Percentiles rank a stretch among this genome's conserved stretches.
These are phyloP conservation scores for Pyrus hybrid DNA, from an alignment of 331 rosid species.

Conservation along the genomic window DNA sequence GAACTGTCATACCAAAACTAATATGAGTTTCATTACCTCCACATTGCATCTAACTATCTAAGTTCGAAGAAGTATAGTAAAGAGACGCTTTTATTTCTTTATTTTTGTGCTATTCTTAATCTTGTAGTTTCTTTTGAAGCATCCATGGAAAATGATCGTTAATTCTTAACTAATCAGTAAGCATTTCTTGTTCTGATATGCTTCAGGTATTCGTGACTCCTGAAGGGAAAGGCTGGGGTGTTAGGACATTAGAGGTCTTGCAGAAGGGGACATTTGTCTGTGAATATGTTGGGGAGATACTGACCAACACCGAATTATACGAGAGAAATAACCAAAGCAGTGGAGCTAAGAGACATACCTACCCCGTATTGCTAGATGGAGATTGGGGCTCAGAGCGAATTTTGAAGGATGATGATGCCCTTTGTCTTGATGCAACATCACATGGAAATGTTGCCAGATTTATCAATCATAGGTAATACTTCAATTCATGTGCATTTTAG, in stretches of 20 bases:
- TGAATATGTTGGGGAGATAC: slow-evolving; percentile 81
- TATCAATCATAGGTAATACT: slow-evolving; percentile 83
- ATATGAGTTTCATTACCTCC: neutral
- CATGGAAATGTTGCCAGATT: slow-evolving; percentile 89
- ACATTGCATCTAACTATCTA: neutral
- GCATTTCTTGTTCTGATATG: neutral
- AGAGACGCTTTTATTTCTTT: neutral
- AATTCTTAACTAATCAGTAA: too few relatives aligned
- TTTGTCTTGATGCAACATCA: slow-evolving; percentile 85
- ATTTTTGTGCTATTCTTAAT: neutral
- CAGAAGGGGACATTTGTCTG: slow-evolving; percentile 80
- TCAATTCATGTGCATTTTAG: neutral
- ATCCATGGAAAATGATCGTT: neutral
- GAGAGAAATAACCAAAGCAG: slow-evolving; percentile 38
- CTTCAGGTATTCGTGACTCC: slow-evolving; percentile 61
- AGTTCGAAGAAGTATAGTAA: neutral
- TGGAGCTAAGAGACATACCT: slow-evolving; percentile 65
- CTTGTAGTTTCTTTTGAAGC: neutral
- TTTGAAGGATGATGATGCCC: slow-evolving; percentile 75
- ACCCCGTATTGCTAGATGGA: slow-evolving; percentile 87
- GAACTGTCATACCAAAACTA: neutral
- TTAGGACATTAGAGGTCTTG: slow-evolving; percentile 63
- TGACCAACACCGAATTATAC: slow-evolving; percentile 74
- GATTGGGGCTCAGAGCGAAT: slow-evolving; percentile 84
- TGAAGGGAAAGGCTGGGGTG: slow-evolving; percentile 90